Percentiles rank a stretch among this genome's conserved stretches.
Evolutionary conservation across 805 yeast genomes (phyloP).

Genomic region (Saturnispora saitoi): DNA sequence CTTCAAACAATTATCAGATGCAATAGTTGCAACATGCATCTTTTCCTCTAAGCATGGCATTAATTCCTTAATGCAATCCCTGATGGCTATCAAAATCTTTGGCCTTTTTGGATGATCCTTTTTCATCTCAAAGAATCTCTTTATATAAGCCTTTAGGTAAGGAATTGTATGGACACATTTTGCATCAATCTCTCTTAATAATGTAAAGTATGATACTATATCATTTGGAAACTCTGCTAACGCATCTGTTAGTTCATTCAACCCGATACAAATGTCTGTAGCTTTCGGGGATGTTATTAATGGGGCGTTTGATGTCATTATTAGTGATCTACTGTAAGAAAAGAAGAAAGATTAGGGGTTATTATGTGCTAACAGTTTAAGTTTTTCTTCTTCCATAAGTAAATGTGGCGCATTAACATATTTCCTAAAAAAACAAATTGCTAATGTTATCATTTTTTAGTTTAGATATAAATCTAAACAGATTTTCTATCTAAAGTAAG

Average conservation of each 20-base stretch:
- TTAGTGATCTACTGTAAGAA: no score
- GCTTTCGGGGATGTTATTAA: constrained; percentile 17
- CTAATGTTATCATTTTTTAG: no score
- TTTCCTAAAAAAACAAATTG: no score
- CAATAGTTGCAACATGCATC: constrained; percentile 93
- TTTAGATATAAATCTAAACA: no score
- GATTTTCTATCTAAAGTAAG: no score
- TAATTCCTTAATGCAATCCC: constrained; percentile 49
- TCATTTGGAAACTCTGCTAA: constrained; percentile 85
- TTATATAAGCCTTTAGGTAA: constrained; percentile 46
- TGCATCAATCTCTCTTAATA: constrained; percentile 89
- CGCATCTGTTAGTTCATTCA: constrained; percentile 86
- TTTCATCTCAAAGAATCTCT: constrained; percentile 35
- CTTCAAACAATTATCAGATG: constrained; percentile 65
- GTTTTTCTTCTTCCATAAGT: background rate
- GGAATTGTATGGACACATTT: constrained; percentile 77
- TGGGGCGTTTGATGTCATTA: no score
- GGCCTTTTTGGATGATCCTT: constrained; percentile 32
- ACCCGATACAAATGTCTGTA: constrained; percentile 60
- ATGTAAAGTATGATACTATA: constrained; percentile 73
- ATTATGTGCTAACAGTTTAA: no score
- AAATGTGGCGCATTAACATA: no score
- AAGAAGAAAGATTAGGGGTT: no score
- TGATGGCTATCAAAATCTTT: constrained; percentile 31
- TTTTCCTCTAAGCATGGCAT: constrained; percentile 93